phyloP scores from a whole-genome alignment of 2,329 filamentous ascomycete species.

The Ophiostoma piceae region DNA sequence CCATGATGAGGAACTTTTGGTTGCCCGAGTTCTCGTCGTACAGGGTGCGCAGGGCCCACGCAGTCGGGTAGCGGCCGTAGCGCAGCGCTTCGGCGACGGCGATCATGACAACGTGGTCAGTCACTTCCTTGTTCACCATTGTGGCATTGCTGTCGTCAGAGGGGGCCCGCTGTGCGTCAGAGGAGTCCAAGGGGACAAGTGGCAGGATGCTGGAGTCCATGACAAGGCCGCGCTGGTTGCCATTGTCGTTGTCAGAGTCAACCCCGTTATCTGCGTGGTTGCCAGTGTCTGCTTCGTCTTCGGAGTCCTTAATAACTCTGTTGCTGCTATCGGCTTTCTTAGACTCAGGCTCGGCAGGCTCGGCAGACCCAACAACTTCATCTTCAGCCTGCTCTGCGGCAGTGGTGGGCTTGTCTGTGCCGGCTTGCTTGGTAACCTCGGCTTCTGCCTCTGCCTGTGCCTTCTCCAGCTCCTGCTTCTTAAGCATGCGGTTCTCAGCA shows the following conservation, averaged over 20 bases:
- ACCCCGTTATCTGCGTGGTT: conserved; percentile 6
- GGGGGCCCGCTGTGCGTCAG: conserved; percentile 18
- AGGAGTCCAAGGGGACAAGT: background rate
- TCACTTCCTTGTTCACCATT: conserved; percentile 40
- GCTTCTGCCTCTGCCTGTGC: background rate
- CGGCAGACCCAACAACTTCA: background rate
- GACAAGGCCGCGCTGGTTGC: conserved; percentile 9
- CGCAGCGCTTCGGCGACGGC: conserved; percentile 56
- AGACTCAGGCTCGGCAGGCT: background rate
- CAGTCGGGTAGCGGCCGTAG: conserved; percentile 55
- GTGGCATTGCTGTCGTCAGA: conserved; percentile 29
- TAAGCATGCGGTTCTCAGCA: conserved; percentile 23
- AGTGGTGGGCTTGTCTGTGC: background rate
- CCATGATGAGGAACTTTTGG: conserved; percentile 49
- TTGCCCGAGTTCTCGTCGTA: conserved; percentile 54
- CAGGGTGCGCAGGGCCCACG: conserved; percentile 55
- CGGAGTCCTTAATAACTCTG: conserved; percentile 11
- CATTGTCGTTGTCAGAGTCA: conserved; percentile 3
- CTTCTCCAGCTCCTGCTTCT: conserved; percentile 21
- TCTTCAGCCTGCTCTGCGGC: background rate
- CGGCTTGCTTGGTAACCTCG: background rate
- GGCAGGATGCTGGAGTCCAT: conserved; percentile 11
- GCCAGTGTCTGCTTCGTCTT: conserved; percentile 9
- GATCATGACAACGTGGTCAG: conserved; percentile 50
- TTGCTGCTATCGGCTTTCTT: conserved; percentile 8